These are phyloP conservation scores for Suhomyces sp. DNA, from an alignment of 805 yeast genomes.

Conservation along the genomic window DNA sequence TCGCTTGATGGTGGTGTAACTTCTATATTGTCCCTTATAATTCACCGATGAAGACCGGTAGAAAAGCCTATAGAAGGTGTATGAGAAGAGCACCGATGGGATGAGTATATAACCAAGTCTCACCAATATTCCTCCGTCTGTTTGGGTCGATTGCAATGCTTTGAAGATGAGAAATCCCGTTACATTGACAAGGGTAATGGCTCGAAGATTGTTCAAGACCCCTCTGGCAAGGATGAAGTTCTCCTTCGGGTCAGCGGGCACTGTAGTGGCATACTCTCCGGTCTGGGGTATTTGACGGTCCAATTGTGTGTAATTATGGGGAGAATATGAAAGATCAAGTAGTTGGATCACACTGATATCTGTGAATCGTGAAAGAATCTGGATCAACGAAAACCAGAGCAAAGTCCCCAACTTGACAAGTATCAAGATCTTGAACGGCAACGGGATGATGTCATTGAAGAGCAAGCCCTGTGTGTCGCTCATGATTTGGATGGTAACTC, in stretches of 20 bases:
- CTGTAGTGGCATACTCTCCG: conserved; percentile 35
- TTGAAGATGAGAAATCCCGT: conserved; percentile 24
- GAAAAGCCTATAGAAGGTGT: conserved; percentile 25
- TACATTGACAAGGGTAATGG: conserved; percentile 23
- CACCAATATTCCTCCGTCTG: conserved; percentile 2
- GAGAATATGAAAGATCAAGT: conserved; percentile 40
- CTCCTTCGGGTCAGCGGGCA: conserved; percentile 31
- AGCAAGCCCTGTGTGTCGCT: neutral
- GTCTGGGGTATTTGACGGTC: conserved; percentile 15
- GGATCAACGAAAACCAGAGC: conserved; percentile 52
- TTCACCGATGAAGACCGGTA: conserved; percentile 28
- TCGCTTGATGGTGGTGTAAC: conserved; percentile 51
- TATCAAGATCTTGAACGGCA: conserved; percentile 47
- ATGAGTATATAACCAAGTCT: conserved; percentile 14
- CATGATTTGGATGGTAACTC: neutral
- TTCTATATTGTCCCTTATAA: conserved; percentile 42
- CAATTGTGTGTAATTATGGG: conserved; percentile 34
- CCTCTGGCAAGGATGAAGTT: conserved; percentile 33
- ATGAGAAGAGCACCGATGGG: conserved; percentile 30
- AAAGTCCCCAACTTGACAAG: conserved; percentile 50
- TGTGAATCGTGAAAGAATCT: conserved; percentile 31
- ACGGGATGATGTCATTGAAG: conserved; percentile 28
- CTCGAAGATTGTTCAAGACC: conserved; percentile 31
- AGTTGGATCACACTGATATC: conserved; percentile 48
- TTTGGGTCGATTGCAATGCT: conserved; percentile 4